Percentiles rank a stretch among this genome's conserved stretches.
phyloP scores from a whole-genome alignment of 2,329 filamentous ascomycete species.

The Cladosporium sp. region DNA sequence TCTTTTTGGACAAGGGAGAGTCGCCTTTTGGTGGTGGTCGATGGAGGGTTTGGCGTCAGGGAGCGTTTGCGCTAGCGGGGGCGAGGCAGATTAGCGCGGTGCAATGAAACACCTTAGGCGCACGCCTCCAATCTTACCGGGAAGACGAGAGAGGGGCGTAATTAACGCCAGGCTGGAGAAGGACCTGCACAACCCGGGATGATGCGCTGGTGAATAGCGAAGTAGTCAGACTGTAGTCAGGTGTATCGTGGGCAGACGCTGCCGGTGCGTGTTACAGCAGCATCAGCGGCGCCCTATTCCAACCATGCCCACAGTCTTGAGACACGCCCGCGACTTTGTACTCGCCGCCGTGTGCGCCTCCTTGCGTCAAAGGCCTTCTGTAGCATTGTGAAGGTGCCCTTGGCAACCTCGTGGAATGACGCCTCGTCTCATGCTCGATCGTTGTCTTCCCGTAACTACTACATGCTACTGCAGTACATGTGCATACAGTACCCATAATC shows the following conservation, averaged over 20 bases:
- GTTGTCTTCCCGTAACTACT: not conserved
- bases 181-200: slow-evolving; percentile 16
- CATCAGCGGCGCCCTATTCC: slow-evolving; percentile 1
- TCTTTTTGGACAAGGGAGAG: slow-evolving; percentile 8
- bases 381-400: slow-evolving; percentile 20
- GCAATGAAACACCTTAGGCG: slow-evolving; percentile 13
- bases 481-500: not conserved
- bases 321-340: slow-evolving; percentile 21
- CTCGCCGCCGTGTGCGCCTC: slow-evolving; percentile 10
- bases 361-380: slow-evolving; percentile 11
- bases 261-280: slow-evolving; percentile 14
- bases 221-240: not conserved
- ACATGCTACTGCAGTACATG: not conserved
- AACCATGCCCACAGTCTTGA: not conserved
- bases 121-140: slow-evolving; percentile 20
- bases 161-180: slow-evolving; percentile 20
- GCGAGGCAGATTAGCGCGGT: slow-evolving; percentile 6
- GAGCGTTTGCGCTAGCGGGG: slow-evolving; percentile 14
- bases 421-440: not conserved
- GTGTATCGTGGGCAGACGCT: slow-evolving; percentile 8
- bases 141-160: slow-evolving; percentile 5
- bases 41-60: slow-evolving; percentile 1
- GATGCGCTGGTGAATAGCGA: not conserved
- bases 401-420: slow-evolving; percentile 21
- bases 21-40: slow-evolving; percentile 5